Evolutionary conservation across 2,329 filamentous ascomycete genomes (phyloP), one percentile per base, ranked within the genome.

Genomic region (Cladorrhinum sp.): DNA sequence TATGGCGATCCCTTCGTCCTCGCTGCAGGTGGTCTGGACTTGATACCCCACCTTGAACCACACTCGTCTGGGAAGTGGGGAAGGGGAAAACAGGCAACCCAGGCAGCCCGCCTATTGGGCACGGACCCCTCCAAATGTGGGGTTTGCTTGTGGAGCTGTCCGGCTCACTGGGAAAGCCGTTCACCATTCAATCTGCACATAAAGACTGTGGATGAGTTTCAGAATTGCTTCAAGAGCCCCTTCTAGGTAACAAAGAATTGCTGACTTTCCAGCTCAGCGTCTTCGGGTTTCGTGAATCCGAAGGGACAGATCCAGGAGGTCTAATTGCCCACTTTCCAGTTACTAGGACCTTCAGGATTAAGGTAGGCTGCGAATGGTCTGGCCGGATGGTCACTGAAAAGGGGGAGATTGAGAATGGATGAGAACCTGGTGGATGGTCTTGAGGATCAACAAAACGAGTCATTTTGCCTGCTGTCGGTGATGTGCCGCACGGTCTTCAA

Each of bases 151-250:
- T 46, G 42, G 16, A 46, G 42, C 16, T 46, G 42, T 18, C 61
- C 63, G 57, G 61, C 55, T 63, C 50, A 57, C 59, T 63, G 59
- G 33, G 62, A 62, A 55, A 60, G 39, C 60, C 26, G 46, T 53
- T 63, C 48, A 33, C 59, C 59, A 59, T 59, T 46, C 55, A 24
- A 50, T 51, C 54, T 59, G 28, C 52, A 49, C 59, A 60, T 55
- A 12, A 14, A 54, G 56, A 60, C 23, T 21, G 48, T 24, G 39
- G 20, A 62, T 61, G 55, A 61, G 75, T 78, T 78, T 77, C 76
- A 77, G 72, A 68, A 71, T 68, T 77, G 76, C 75, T 74, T 77
- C 75, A 78, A 66, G 58, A 67, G 67, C 60, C 30, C 16, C n/a
- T n/a, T n/a, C n/a, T n/a, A n/a, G n/a, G n/a, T n/a, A n/a, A n/a